Base-by-base conservation (phyloP, 179 eudicot genomes). In the Gypsophila paniculata region DNA sequence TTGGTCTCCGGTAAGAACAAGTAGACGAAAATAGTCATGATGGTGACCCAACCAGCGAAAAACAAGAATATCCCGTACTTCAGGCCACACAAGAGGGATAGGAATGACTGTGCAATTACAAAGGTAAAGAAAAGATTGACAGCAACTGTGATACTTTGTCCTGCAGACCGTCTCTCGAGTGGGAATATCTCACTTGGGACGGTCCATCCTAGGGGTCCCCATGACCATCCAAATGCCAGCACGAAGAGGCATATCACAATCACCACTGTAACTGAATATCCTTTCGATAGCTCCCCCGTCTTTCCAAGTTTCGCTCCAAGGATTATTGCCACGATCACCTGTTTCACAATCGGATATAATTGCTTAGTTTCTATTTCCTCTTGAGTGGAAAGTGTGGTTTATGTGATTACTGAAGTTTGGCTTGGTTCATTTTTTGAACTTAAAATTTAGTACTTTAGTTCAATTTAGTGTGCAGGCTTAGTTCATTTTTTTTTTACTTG, bases 191-290 rank as follows among this genome's bases (percentile, higher is more conserved):
- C 97, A 49, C 96, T 89, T 10, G 96, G 97, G 68, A 91, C 88
- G 0, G 97, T 89, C 97, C 97, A 91, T 8, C 97, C 97, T 6
- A 91, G 79, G 0, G 96, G 96, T 18, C 97, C 97, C 97, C 96
- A 91, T 21, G 97, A 89, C 93, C 93, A 91, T 18, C 97, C 97
- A 60, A 91, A 91, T 8, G 91, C 97, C 38, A 85, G 65, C 22
- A 91, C 97, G 66, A 91, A 91, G 67, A 91, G 90, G 82, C 97
- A 91, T 61, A 91, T 83, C 8, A 89, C 72, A n/a, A 84, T 84
- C 79, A 91, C 96, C 74, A 91, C 96, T n/a, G 80, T 6, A 13
- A 82, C 62, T 21, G 97, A 89, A 77, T 77, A 85, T 54, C 82
- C 78, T 69, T 82, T 89, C 10, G 97, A 85, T 23, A 91, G 86